These are phyloP conservation scores for Oxyria digyna DNA, from an alignment of 148 eudicot genomes.

Conservation along the genomic window DNA sequence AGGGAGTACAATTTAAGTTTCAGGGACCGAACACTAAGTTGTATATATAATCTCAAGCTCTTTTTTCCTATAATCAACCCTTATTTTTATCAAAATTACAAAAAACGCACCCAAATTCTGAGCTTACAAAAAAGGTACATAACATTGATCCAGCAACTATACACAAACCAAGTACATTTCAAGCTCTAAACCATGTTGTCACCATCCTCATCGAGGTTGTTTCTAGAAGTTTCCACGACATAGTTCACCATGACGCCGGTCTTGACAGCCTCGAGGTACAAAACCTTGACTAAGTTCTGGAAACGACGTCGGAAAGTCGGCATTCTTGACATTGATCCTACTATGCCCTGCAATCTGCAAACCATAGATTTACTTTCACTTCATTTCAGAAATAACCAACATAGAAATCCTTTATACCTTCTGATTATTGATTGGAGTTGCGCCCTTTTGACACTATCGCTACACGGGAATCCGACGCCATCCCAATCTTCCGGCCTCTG, in stretches of 20 bases:
- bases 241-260: conserved; percentile 28
- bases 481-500: conserved; percentile 79
- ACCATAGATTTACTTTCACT: neutral
- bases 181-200: neutral
- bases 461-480: conserved; percentile 50
- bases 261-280: conserved; percentile 57
- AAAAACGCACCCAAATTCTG: neutral
- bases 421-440: conserved; percentile 65
- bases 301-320: conserved; percentile 76
- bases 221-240: conserved; percentile 14
- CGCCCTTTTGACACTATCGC: conserved; percentile 61
- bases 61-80: too few relatives aligned
- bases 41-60: too few relatives aligned
- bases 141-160: neutral
- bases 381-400: neutral
- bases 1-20: too few relatives aligned
- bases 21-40: too few relatives aligned
- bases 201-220: neutral
- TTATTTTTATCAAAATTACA: neutral
- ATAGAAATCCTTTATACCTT: conserved; percentile 26
- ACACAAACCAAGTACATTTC: neutral
- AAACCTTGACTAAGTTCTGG: conserved; percentile 51
- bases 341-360: conserved; percentile 68
- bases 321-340: conserved; percentile 65
- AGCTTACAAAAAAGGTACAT: too few relatives aligned